Conservation (phyloP, 2,329 filamentous ascomycete species). For the Cladophialophora chaetospira region DNA sequence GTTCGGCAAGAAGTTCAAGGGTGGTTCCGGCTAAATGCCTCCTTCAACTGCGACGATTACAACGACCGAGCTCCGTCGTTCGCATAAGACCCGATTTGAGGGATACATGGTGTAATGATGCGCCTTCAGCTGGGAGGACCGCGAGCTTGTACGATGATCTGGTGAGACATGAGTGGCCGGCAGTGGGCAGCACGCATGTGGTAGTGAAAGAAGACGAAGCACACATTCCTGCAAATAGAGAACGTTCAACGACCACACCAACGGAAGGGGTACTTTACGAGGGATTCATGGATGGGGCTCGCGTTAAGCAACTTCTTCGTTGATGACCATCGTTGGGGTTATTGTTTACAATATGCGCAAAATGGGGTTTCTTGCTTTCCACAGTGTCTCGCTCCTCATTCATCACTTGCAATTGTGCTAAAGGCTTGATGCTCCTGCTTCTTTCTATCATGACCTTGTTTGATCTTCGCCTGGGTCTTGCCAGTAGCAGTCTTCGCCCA, state of each 20-base stretch:
- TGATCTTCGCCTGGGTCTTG: too few species aligned
- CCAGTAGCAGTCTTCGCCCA: too few species aligned
- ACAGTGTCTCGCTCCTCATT: constrained; percentile 13
- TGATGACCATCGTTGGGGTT: constrained; percentile 10
- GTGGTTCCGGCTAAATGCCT: constrained; percentile 39
- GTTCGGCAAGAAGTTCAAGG: constrained; percentile 99
- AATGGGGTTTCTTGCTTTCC: constrained; percentile 22
- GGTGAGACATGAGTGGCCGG: background rate
- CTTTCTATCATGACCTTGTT: too few species aligned
- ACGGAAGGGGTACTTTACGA: constrained; percentile 2
- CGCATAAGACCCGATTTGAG: background rate
- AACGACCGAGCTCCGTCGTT: constrained; percentile 8
- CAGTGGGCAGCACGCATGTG: constrained; percentile 2
- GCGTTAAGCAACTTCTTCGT: constrained; percentile 5
- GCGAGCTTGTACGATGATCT: constrained; percentile 12
- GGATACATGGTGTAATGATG: constrained; percentile 6
- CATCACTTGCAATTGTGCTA: constrained; percentile 47
- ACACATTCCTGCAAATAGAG: constrained; percentile 26
- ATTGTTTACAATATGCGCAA: constrained; percentile 15
- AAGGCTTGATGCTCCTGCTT: too few species aligned
- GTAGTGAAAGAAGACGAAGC: constrained; percentile 7
- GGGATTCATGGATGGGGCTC: constrained; percentile 3
- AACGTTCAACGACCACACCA: constrained; percentile 18
- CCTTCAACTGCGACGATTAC: constrained; percentile 13
- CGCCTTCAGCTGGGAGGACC: constrained; percentile 19